Conservation (phyloP, 2,329 filamentous ascomycete genomes). For the Alternaria sp. region DNA sequence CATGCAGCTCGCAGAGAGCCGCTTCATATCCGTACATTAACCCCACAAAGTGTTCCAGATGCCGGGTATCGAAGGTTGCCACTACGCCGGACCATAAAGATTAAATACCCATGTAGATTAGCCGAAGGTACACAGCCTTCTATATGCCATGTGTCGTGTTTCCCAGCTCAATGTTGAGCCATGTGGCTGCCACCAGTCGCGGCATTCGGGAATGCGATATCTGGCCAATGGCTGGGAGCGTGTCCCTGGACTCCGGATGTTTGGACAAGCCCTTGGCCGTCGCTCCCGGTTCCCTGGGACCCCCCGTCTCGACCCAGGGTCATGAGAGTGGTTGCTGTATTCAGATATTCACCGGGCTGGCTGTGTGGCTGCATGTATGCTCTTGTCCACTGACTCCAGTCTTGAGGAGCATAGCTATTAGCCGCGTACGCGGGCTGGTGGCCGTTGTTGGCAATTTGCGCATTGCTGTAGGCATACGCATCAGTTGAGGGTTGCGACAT, state of each 20-base stretch:
- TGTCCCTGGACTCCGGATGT: slow-evolving; percentile 29
- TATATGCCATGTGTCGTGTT: not conserved
- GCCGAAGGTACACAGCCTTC: slow-evolving; percentile 1
- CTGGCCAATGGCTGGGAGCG: slow-evolving; percentile 38
- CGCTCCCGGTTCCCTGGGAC: slow-evolving; percentile 24
- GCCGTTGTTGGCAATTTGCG: slow-evolving; percentile 21
- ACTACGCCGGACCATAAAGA: slow-evolving; percentile 6
- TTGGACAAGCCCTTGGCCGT: slow-evolving; percentile 27
- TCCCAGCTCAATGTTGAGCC: slow-evolving; percentile 20
- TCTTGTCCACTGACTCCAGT: slow-evolving; percentile 47
- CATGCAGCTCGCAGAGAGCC: slow-evolving; percentile 3
- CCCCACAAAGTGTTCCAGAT: slow-evolving; percentile 5
- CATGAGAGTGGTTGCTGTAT: slow-evolving; percentile 49
- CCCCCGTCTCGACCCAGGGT: slow-evolving; percentile 41
- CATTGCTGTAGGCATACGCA: slow-evolving; percentile 33
- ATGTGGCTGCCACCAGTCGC: slow-evolving; percentile 27
- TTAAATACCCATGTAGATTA: slow-evolving; percentile 1
- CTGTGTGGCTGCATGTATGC: slow-evolving; percentile 37
- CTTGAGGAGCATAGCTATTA: slow-evolving; percentile 34
- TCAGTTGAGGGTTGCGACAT: slow-evolving; percentile 29
- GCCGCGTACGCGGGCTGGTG: slow-evolving; percentile 31
- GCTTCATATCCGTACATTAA: slow-evolving; percentile 14
- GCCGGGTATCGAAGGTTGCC: slow-evolving; percentile 6
- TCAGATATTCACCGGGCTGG: slow-evolving; percentile 44
- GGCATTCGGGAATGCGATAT: slow-evolving; percentile 31